These are phyloP conservation scores for Lepidium didymum DNA, from an alignment of 345 rosid genomes.

Conservation along the genomic window DNA sequence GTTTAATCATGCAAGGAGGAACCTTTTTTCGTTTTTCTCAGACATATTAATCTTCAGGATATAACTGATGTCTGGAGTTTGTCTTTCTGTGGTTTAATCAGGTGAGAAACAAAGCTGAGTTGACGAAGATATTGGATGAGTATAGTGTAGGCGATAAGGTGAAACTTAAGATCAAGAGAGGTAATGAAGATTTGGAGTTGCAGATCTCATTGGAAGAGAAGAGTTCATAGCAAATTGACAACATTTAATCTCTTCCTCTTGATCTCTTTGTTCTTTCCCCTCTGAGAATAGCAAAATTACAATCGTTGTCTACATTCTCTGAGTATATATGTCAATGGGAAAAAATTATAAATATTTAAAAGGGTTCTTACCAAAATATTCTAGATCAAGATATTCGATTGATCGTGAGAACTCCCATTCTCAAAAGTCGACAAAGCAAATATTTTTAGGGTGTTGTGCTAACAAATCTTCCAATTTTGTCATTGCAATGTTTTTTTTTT, in stretches of 20 bases:
- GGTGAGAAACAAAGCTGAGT: slow-evolving; percentile 83
- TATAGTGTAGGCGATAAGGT: slow-evolving; percentile 72
- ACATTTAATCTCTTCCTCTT: not conserved
- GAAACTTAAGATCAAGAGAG: slow-evolving; percentile 56
- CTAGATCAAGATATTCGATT: no score
- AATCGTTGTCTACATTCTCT: not conserved
- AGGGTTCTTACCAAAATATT: not conserved
- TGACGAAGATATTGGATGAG: slow-evolving; percentile 69
- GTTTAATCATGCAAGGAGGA: not conserved
- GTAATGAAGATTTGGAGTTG: slow-evolving; percentile 54
- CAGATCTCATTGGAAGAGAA: slow-evolving; percentile 62
- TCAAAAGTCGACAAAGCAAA: no score
- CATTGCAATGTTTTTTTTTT: no score
- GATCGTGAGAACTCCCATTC: no score
- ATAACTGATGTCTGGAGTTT: not conserved
- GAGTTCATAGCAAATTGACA: slow-evolving; percentile 29
- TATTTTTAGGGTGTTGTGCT: no score
- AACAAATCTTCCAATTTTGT: no score
- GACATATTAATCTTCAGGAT: not conserved
- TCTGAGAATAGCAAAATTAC: not conserved
- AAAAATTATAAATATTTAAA: not conserved
- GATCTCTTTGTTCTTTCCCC: not conserved
- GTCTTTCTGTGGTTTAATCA: slow-evolving; percentile 15
- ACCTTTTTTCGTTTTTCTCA: not conserved
- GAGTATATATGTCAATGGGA: not conserved